Evolutionary conservation across 2,329 filamentous ascomycete species (phyloP).

Genomic region (Periconia sp.): DNA sequence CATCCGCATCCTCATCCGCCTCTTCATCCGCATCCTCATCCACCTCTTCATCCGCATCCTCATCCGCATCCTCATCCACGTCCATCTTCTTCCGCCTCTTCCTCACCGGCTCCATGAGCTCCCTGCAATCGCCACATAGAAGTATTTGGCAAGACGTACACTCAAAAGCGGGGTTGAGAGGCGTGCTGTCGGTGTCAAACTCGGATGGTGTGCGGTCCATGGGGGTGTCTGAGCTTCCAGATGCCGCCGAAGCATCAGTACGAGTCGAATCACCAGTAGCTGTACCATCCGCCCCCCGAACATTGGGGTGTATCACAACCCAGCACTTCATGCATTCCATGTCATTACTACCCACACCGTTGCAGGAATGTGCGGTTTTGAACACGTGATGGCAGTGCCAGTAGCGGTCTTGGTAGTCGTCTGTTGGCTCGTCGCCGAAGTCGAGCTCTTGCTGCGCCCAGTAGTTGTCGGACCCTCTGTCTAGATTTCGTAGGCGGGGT

Average conservation of each 20-base stretch:
- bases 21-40: not conserved
- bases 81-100: too few relatives aligned
- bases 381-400: slow-evolving; percentile 38
- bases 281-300: too few relatives aligned
- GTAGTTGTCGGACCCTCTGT: slow-evolving; percentile 33
- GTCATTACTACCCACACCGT: slow-evolving; percentile 20
- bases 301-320: slow-evolving; percentile 27
- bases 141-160: slow-evolving; percentile 28
- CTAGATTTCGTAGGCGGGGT: slow-evolving; percentile 36
- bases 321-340: slow-evolving; percentile 43
- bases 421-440: slow-evolving; percentile 47
- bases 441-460: slow-evolving; percentile 38
- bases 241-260: too few relatives aligned
- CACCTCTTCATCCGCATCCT: too few relatives aligned
- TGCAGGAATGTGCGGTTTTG: slow-evolving; percentile 2
- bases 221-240: too few relatives aligned
- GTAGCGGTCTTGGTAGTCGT: slow-evolving; percentile 23
- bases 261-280: too few relatives aligned
- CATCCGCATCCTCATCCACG: too few relatives aligned
- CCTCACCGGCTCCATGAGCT: too few relatives aligned
- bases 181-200: not conserved
- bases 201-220: too few relatives aligned
- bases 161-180: slow-evolving; percentile 33
- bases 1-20: slow-evolving; percentile 4
- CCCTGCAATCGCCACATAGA: slow-evolving; percentile 31